phyloP scores from a whole-genome alignment of 2,329 filamentous ascomycete species.

The Lasiodiplodia citricola region DNA sequence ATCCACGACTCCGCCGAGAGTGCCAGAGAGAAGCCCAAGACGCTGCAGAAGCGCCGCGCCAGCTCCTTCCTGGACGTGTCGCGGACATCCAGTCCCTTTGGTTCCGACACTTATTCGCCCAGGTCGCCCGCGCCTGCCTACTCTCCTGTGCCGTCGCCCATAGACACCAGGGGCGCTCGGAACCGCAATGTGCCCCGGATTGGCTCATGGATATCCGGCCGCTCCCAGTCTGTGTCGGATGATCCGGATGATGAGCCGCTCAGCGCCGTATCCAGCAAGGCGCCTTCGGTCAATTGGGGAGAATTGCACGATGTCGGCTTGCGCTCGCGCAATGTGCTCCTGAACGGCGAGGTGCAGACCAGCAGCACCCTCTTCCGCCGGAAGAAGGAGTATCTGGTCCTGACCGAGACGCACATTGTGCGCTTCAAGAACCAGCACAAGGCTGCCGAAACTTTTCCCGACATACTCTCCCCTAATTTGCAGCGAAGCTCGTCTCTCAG shows the following conservation, averaged over 20 bases:
- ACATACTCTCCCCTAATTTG: conserved; percentile 34
- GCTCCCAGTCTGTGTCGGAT: conserved; percentile 49
- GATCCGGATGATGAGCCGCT: conserved; percentile 59
- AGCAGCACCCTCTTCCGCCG: conserved; percentile 73
- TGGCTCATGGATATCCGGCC: conserved; percentile 59
- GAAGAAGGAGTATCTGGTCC: conserved; percentile 73
- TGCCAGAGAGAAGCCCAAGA: conserved; percentile 32
- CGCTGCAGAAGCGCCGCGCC: conserved; percentile 42
- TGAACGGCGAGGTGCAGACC: conserved; percentile 73
- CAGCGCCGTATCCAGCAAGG: conserved; percentile 56
- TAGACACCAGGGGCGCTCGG: conserved; percentile 31
- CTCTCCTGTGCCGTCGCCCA: conserved; percentile 29
- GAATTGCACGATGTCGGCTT: conserved; percentile 47
- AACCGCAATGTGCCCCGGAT: conserved; percentile 56
- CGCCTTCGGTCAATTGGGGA: conserved; percentile 52
- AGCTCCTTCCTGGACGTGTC: conserved; percentile 25
- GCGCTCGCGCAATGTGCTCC: conserved; percentile 55
- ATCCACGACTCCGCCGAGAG: conserved; percentile 31
- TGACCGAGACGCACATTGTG: conserved; percentile 71
- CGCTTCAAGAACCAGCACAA: conserved; percentile 72
- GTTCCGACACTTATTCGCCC: conserved; percentile 41
- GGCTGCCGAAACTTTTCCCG: conserved; percentile 66
- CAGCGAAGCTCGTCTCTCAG: conserved; percentile 45
- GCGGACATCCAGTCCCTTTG: conserved; percentile 44
- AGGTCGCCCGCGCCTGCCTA: conserved; percentile 9